Conservation (phyloP, 805 yeast species). For the Barnettozyma botsteinii region DNA sequence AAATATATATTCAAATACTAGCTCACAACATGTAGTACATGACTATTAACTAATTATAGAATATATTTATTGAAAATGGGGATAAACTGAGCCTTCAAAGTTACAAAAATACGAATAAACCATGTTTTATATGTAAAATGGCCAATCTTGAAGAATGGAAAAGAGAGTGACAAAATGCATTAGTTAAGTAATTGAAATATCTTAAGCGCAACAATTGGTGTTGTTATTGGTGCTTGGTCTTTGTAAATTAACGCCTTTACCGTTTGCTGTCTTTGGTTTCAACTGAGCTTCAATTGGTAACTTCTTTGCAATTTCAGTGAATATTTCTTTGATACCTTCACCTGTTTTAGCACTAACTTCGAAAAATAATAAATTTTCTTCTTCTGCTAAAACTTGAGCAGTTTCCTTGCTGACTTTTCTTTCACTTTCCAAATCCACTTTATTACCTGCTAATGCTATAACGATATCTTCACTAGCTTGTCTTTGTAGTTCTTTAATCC, state of each 20-base stretch:
- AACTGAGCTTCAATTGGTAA: constrained; percentile 29
- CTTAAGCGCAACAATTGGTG: constrained; percentile 34
- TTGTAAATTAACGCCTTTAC: constrained; percentile 31
- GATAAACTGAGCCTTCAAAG: not conserved
- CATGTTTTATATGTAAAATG: too few relatives aligned
- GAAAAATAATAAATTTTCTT: constrained; percentile 42
- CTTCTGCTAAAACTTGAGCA: constrained; percentile 52
- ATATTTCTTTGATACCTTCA: constrained; percentile 40
- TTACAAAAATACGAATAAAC: not conserved
- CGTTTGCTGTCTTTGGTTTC: constrained; percentile 17
- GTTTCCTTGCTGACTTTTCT: constrained; percentile 39
- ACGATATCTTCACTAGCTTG: constrained; percentile 59
- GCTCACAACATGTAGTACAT: too few relatives aligned
- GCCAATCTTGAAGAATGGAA: too few relatives aligned
- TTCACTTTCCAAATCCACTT: constrained; percentile 50
- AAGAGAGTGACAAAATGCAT: not conserved
- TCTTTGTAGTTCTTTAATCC: constrained; percentile 72
- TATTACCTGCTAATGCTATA: constrained; percentile 74
- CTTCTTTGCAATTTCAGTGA: constrained; percentile 44
- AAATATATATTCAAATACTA: not conserved
- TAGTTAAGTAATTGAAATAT: not conserved
- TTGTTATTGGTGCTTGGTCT: constrained; percentile 40
- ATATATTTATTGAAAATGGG: too few relatives aligned
- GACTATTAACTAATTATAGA: too few relatives aligned
- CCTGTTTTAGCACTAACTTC: constrained; percentile 61